A percentile compares a stretch with the other conserved stretches of the same genome.
Conservation (phyloP, 2,329 filamentous ascomycete species). For the Fusarium nurragi region DNA sequence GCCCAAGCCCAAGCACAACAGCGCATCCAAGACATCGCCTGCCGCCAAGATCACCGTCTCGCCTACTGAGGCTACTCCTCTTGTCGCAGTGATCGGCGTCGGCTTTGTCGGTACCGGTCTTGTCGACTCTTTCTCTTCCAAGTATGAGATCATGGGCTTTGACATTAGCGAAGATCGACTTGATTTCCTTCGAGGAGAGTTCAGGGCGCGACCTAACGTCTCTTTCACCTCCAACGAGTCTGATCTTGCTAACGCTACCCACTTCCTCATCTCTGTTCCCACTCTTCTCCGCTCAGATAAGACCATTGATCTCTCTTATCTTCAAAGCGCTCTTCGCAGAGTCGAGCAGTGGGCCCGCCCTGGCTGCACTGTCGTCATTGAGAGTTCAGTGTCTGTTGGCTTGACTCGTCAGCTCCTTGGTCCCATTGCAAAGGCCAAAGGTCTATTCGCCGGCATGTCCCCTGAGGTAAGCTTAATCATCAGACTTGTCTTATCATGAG, state of each 20-base stretch:
- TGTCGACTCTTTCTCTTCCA: slow-evolving; percentile 53
- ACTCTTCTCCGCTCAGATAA: slow-evolving; percentile 58
- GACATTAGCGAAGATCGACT: slow-evolving; percentile 55
- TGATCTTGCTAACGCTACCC: slow-evolving; percentile 54
- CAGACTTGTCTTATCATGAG: rapidly evolving
- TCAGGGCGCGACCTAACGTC: slow-evolving; percentile 27
- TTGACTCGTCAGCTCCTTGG: slow-evolving; percentile 62
- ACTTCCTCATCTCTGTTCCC: slow-evolving; percentile 63
- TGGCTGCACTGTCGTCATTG: slow-evolving; percentile 60
- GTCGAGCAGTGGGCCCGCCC: slow-evolving; percentile 53
- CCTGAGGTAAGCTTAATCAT: slow-evolving; percentile 46
- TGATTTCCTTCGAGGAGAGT: slow-evolving; percentile 45
- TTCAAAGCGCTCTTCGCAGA: slow-evolving; percentile 54
- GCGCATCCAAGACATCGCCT: not conserved
- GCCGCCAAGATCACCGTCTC: not conserved
- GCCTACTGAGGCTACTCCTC: slow-evolving; percentile 32
- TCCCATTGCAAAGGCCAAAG: slow-evolving; percentile 52
- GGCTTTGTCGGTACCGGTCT: slow-evolving; percentile 63
- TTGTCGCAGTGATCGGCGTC: slow-evolving; percentile 61
- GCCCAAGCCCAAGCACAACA: not conserved
- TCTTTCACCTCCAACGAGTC: slow-evolving; percentile 50
- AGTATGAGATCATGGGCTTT: slow-evolving; percentile 56
- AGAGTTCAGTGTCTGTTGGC: slow-evolving; percentile 63
- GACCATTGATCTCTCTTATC: slow-evolving; percentile 57
- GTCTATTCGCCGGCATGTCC: slow-evolving; percentile 60